phyloP scores from a whole-genome alignment of 352 stramenopile genomes.

The Phytopythium aichiense region DNA sequence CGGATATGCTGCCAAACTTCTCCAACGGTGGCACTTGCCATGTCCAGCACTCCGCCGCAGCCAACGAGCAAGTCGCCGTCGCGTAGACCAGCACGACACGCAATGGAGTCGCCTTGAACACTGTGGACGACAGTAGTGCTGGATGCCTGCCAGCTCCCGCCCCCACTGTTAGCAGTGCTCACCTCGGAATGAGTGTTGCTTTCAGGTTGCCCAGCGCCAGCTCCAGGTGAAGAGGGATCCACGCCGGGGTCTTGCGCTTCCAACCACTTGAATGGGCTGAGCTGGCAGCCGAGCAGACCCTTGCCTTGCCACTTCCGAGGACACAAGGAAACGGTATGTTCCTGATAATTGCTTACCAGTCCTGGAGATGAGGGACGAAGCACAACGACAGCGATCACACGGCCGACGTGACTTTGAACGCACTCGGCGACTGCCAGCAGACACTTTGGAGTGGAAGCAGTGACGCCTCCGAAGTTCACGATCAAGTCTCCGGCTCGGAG shows the following conservation, averaged over 20 bases:
- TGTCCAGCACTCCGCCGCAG: slow-evolving; percentile 24
- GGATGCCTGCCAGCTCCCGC: background rate
- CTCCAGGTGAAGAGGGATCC: background rate
- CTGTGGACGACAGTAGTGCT: slow-evolving; percentile 37
- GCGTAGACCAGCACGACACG: slow-evolving; percentile 24
- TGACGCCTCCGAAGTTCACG: slow-evolving; percentile 44
- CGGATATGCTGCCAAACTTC: background rate
- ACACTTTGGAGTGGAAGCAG: slow-evolving; percentile 41
- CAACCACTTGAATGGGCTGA: slow-evolving; percentile 59
- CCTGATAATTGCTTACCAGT: slow-evolving; percentile 7
- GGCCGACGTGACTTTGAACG: slow-evolving; percentile 41
- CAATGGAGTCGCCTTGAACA: slow-evolving; percentile 24
- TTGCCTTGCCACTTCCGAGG: slow-evolving; percentile 64
- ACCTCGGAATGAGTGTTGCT: background rate
- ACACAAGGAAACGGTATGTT: slow-evolving; percentile 15
- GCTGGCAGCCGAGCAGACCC: slow-evolving; percentile 54
- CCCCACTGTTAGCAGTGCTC: background rate
- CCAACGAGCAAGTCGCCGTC: slow-evolving; percentile 47
- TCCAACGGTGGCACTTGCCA: background rate
- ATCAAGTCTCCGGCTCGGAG: slow-evolving; percentile 41
- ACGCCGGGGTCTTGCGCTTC: background rate
- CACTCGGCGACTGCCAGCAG: slow-evolving; percentile 43
- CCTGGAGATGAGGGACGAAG: slow-evolving; percentile 17
- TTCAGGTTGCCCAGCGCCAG: background rate
- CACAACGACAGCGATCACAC: slow-evolving; percentile 27